Evolutionary conservation across 1,139 yeast species (phyloP), one percentile per base, ranked within the genome.

Genomic region (Pichia sp.): DNA sequence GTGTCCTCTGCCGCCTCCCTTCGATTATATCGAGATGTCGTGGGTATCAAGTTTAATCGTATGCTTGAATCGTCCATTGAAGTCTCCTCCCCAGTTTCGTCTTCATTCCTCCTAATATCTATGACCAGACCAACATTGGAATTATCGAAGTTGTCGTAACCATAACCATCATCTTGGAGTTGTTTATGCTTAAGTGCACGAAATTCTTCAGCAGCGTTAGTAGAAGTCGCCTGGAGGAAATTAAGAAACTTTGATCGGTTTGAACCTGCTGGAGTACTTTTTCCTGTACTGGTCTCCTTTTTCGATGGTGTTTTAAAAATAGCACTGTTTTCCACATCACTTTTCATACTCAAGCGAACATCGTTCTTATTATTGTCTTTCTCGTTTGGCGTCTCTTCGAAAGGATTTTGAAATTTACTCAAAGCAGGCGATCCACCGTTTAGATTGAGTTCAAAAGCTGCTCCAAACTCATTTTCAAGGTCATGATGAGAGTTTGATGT

Each of bases 351-450:
- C 13, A 26, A n/a, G 2, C 11, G 16, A 8, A 4, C 8, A 34
- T 13, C 10, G 32, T 32, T 19, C 15, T 16, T 62, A 61, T 42
- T 23, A n/a, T 36, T 26, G n/a, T 52, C 26, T 19, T 31, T 48
- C 15, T 15, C 47, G 6, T 54, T 52, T 7, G 62, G 45, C 1
- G 70, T 62, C 2, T 64, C 66, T 36, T 60, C 60, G 50, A 67
- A 67, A 15, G 70, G 70, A 47, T 67, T 59, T 8, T 54, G 55
- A 29, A 66, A 59, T 40, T 61, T 61, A 6, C 53, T 58, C 4
- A 65, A 34, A 57, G 61, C 52, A 5, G 70, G 70, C 1, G 71
- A 29, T n/a, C 56, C 56, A 41, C 51, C 53, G 30, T 53, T 34
- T 2, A 53, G 42, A 42, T 53, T 53, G 7, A 53, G 30, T 36